Evolutionary conservation across 2,329 filamentous ascomycete species (phyloP), one percentile per base, ranked within the genome.

Genomic region (Huntiella decipiens): DNA sequence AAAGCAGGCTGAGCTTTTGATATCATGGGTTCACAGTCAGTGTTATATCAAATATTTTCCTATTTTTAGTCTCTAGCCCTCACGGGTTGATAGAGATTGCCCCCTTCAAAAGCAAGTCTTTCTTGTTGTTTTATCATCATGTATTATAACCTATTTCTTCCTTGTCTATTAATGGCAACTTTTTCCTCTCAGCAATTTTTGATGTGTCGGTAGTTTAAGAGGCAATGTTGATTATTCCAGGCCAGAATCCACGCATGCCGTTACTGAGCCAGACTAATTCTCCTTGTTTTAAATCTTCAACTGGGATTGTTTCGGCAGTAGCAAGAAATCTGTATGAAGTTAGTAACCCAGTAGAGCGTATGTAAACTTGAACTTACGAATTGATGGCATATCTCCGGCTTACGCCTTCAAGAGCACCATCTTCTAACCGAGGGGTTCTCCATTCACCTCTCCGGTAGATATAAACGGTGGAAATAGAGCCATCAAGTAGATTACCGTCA

Each of bases 221-320:
- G n/a, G 11, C 5, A 19, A 42, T 38, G 19, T 28, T 38, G 28
- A 71, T 52, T 36, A 53, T 63, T 0, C 70, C 73, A 48, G 58
- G 64, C 10, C 77, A 66, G 53, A 93, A 94, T 0, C 88, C 88
- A 52, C 81, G 72, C 1, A 88, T 80, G 0, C 82, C 86, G 59
- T 88, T 95, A 59, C 86, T 94, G 45, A 95, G 63, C 82, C 85
- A 93, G 51, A 87, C 81, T 45, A 78, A 69, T 59, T 95, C 87
- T 1, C 79, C 82, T 52, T 83, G 67, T 3, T 66, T 57, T 10
- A 94, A 59, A 5, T 76, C 76, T 10, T 68, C 62, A 2, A 65
- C 65, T n/a, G 59, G 59, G 12, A 94, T 65, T 3, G 64, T 60
- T 51, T 76, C 71, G 56, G 92, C 82, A 28, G 69, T 65, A 45